Evolutionary conservation across 495 filamentous ascomycete genomes (phyloP), one percentile per base, ranked within the genome.

Genomic region (Xylaria bambusicola): DNA sequence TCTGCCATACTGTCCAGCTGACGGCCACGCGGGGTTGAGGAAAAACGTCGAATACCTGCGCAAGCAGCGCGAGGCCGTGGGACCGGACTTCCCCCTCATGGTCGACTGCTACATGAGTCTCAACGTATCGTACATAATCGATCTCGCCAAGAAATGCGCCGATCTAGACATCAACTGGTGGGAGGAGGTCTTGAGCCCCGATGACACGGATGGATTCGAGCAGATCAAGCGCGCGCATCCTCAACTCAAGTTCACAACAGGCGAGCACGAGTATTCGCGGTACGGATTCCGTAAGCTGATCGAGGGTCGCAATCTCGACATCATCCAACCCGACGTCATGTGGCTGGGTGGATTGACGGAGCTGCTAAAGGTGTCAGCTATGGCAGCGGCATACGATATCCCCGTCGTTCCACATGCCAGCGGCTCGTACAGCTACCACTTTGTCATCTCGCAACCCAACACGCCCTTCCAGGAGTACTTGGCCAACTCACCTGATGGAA

Each of bases 31-130:
- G 41, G 92, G 92, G 1, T 71, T 96, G 66, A 80, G 83, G 66
- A 96, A 95, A 77, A 97, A 97, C 68, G 79, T 96, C 51, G 90
- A 91, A 67, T 97, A 92, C 66, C 82, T 96, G 40, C 84, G 86
- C 49, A 87, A 90, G 71, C 90, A 96, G 71, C 85, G 92, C 33
- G 90, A 89, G 66, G 83, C 82, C 49, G 88, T 97, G 51, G 92
- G 92, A 0, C 88, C 91, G 0, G 88, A 96, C 71, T 97, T 93
- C 68, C 92, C 92, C 15, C 81, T 97, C 50, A 93, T 92, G 78
- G 92, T 97, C 3, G 92, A 97, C 75, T 97, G 92, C 81, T 97
- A 96, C 76, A 97, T 96, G 92, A 91, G 88, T 54, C 78, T 96
- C 61, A 96, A 91, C 64, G 92, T 97, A 21, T 78, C 89, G 5